These are phyloP conservation scores for Silene noctiflora DNA, from an alignment of 179 eudicot genomes.

Conservation along the genomic window DNA sequence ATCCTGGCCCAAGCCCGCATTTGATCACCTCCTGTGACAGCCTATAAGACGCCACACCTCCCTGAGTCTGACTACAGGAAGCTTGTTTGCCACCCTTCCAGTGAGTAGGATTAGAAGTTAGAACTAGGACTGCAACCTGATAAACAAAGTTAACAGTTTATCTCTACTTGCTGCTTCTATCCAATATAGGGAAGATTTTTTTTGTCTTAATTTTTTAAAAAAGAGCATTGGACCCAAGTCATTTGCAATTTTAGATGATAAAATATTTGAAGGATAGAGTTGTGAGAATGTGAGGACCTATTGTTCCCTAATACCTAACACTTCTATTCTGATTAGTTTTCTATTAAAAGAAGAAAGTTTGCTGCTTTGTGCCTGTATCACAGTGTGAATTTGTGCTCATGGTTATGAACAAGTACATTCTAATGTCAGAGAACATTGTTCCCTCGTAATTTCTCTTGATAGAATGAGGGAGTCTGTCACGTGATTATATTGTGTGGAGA, in stretches of 20 bases:
- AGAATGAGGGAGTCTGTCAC: not conserved
- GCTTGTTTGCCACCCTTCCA: slow-evolving; percentile 5
- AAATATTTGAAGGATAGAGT: not conserved
- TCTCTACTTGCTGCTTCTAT: not conserved
- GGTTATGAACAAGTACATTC: not conserved
- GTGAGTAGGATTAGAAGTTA: not conserved
- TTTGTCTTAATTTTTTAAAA: too few relatives aligned
- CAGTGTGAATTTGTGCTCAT: not conserved
- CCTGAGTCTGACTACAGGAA: not conserved
- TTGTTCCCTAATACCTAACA: not conserved
- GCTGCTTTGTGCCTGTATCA: slow-evolving; percentile 10
- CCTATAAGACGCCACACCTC: not conserved
- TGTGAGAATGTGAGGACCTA: not conserved
- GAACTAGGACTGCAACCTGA: not conserved
- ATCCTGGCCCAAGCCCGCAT: too few relatives aligned
- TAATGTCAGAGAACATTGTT: not conserved
- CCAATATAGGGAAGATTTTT: not conserved
- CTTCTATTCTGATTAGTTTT: not conserved
- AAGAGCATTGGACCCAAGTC: not conserved
- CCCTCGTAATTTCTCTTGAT: not conserved
- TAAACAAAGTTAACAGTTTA: not conserved
- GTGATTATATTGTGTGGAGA: not conserved
- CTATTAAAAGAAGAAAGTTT: not conserved
- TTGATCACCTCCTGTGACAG: too few relatives aligned
- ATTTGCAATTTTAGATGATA: not conserved